Percentiles rank a stretch among this genome's conserved stretches.
Conservation (phyloP, 495 filamentous ascomycete genomes). For the Stereocaulon alpinum region DNA sequence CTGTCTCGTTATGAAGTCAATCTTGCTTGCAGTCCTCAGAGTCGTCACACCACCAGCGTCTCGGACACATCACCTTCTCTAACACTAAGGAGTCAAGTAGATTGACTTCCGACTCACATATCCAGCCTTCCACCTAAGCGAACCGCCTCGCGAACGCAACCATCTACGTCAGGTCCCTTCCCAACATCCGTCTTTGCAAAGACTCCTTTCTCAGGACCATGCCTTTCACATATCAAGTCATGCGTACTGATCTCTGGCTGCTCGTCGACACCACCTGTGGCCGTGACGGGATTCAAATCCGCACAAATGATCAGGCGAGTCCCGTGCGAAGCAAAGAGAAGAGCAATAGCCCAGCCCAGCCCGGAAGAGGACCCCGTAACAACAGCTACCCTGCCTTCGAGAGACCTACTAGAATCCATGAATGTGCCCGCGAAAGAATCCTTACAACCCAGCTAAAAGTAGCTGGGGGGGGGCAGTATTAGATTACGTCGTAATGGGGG, state of each 20-base stretch:
- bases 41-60: neutral
- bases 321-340: constrained; percentile 33
- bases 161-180: constrained; percentile 28
- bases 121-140: constrained; percentile 36
- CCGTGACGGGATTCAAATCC: constrained; percentile 28
- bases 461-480: no score
- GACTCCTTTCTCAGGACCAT: constrained; percentile 28
- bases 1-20: no score
- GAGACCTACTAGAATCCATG: constrained; percentile 6
- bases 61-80: neutral
- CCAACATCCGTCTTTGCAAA: constrained; percentile 39
- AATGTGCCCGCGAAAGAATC: no score
- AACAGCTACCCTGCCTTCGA: constrained; percentile 33
- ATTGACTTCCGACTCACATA: constrained; percentile 26
- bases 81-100: neutral
- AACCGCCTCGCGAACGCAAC: constrained; percentile 30
- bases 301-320: constrained; percentile 36
- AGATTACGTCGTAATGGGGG: no score
- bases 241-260: constrained; percentile 31
- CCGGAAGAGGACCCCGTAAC: constrained; percentile 40
- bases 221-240: constrained; percentile 27
- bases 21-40: no score
- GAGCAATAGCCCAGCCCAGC: constrained; percentile 28
- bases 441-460: no score
- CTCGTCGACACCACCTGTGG: constrained; percentile 20